Base-by-base conservation (phyloP, 805 yeast genomes). In the Lipomyces mesembrius region DNA sequence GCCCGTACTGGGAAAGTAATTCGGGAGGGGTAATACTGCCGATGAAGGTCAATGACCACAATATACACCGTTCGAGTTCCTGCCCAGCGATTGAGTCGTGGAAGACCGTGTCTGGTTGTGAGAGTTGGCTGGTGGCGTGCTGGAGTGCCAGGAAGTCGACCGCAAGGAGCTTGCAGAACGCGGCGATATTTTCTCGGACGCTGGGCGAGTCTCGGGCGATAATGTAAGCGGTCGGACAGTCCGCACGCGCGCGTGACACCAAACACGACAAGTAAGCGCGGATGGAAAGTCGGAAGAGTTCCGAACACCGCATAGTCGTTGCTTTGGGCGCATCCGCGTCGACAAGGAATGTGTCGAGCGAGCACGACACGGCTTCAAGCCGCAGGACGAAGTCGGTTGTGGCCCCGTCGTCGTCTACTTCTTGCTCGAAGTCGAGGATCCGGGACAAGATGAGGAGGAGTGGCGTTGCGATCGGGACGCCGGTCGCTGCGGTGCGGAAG, bases 261-360 rank as follows among this genome's bases (percentile, higher is more conserved):
- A 53, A 60, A 60, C 55, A 64, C 62, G 9, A 56, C 62, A 61
- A 37, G 54, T 61, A 64, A 5, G 54, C 49, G 14, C 51, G 64
- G 39, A 64, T 49, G 37, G 68, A 64, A 17, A 58, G 54, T 17
- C 60, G 54, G 59, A 61, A 57, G 27, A 64, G 57, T 59, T 57
- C 59, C 53, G 68, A 51, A 54, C 67, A 64, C 37, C 46, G 49
- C 57, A 56, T 60, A 22, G 63, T 60, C 34, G 66, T 63, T 39
- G 57, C 14, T 12, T 61, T 60, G 43, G 61, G 57, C 43, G 57
- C 35, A 46, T 60, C 61, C 12, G 52, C 17, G 22, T 64, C 63
- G 11, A n/a, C 5, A 6, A 55, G 20, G 32, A 59, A 60, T 1
- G 29, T 14, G 25, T 56, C 60, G 17, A 64, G 55, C 20, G 29